These are phyloP conservation scores for Phylloporus scabripes DNA, from an alignment of 768 basidiomycete species.

Conservation along the genomic window DNA sequence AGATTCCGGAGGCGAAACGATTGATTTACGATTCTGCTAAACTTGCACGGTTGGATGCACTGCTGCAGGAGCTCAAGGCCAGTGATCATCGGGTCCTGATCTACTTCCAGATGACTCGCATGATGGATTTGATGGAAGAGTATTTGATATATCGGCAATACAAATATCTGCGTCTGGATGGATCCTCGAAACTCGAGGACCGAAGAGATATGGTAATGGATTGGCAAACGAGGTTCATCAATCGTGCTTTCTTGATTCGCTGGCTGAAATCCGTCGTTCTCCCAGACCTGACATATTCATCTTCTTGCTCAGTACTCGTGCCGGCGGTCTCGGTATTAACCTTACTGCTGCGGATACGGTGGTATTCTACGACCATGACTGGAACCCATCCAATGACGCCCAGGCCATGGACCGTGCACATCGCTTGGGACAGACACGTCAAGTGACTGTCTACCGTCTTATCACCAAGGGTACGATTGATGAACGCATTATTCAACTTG, in stretches of 20 bases:
- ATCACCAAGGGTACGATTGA: conserved; percentile 94
- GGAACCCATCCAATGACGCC: conserved; percentile 92
- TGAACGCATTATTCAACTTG: conserved; percentile 94
- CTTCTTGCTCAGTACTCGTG: conserved; percentile 90
- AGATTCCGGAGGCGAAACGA: conserved; percentile 90
- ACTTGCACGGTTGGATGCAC: conserved; percentile 79
- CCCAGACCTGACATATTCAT: conserved; percentile 80
- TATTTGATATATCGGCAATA: conserved; percentile 96
- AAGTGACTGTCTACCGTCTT: conserved; percentile 93
- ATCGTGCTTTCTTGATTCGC: not conserved
- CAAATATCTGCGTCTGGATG: conserved; percentile 90
- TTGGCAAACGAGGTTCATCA: conserved; percentile 89
- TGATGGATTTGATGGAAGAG: conserved; percentile 99
- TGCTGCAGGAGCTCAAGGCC: conserved; percentile 89
- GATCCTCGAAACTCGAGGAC: conserved; percentile 91
- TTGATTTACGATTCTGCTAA: conserved; percentile 97
- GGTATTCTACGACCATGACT: conserved; percentile 22
- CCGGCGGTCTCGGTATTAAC: conserved; percentile 96
- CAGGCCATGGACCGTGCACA: conserved; percentile 99
- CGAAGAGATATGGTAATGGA: conserved; percentile 98
- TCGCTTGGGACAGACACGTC: conserved; percentile 92
- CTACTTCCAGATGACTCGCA: conserved; percentile 99
- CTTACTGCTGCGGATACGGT: conserved; percentile 60
- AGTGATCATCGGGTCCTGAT: conserved; percentile 91
- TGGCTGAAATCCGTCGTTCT: not conserved